Conservation (phyloP, 176 grass and related monocot genomes). For the Carex myosuroides region DNA sequence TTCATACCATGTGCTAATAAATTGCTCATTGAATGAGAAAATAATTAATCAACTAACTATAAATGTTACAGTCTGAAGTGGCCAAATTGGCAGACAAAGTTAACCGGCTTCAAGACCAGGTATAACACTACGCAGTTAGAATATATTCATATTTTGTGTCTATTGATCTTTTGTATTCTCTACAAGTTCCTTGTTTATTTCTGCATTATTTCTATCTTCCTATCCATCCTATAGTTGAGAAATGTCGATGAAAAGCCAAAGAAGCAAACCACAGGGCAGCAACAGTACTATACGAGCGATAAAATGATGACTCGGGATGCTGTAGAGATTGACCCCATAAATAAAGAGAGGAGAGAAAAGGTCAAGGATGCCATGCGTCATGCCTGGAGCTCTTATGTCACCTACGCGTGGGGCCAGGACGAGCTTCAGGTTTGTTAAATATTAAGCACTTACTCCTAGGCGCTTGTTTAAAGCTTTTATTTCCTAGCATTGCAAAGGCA, state of each 20-base stretch:
- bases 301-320: slow-evolving; percentile 26
- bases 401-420: slow-evolving; percentile 91
- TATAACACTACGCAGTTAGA: slow-evolving; percentile 28
- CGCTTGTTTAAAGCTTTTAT: neutral
- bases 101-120: slow-evolving; percentile 73
- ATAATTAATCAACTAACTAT: slow-evolving; percentile 11
- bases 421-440: slow-evolving; percentile 82
- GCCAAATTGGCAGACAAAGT: slow-evolving; percentile 50
- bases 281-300: slow-evolving; percentile 31
- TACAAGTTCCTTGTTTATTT: neutral
- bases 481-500: neutral
- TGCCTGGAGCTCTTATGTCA: slow-evolving; percentile 95
- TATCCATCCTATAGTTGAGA: slow-evolving; percentile 58
- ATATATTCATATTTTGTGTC: slow-evolving; percentile 12
- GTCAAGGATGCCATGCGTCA: slow-evolving; percentile 92
- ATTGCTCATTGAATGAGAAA: neutral
- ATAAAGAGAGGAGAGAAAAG: slow-evolving; percentile 76
- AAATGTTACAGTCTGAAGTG: slow-evolving; percentile 60
- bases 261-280: slow-evolving; percentile 1
- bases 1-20: neutral
- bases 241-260: slow-evolving; percentile 31
- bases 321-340: slow-evolving; percentile 65
- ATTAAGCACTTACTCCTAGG: neutral
- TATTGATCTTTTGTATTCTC: neutral
- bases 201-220: neutral